Conservation (phyloP, 768 basidiomycete species). For the Podaxis carcinomalis region DNA sequence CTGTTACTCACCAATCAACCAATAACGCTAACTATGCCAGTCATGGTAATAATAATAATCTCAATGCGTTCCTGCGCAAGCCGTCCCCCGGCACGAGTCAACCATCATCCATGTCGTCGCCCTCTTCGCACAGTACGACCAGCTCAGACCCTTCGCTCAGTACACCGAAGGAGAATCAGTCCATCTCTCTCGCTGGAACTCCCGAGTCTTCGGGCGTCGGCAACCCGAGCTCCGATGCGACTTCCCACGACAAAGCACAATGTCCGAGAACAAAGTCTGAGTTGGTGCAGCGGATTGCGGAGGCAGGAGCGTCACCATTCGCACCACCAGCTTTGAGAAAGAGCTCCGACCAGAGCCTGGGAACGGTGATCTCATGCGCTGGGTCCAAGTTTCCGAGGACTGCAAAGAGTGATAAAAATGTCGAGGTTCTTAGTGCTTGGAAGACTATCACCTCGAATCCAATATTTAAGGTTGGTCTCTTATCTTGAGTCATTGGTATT, state of each 20-base stretch:
- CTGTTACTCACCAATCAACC: slow-evolving; percentile 45
- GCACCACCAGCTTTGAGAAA: slow-evolving; percentile 36
- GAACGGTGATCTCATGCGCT: slow-evolving; percentile 59
- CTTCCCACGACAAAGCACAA: slow-evolving; percentile 11
- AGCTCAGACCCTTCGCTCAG: slow-evolving; percentile 31
- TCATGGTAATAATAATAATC: background rate
- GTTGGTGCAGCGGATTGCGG: slow-evolving; percentile 43
- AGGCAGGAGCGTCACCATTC: slow-evolving; percentile 62
- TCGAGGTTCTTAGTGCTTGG: slow-evolving; percentile 81
- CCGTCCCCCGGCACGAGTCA: slow-evolving; percentile 18
- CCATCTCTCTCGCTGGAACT: slow-evolving; percentile 18
- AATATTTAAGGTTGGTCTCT: slow-evolving; percentile 58
- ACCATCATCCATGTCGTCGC: slow-evolving; percentile 36
- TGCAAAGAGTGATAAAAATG: slow-evolving; percentile 63
- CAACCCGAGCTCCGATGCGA: slow-evolving; percentile 16
- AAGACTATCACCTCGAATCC: slow-evolving; percentile 70
- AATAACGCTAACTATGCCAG: slow-evolving; percentile 16
- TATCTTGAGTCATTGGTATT: slow-evolving; percentile 4
- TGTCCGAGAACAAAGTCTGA: slow-evolving; percentile 22
- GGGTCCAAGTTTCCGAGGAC: slow-evolving; percentile 69
- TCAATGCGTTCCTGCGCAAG: slow-evolving; percentile 15
- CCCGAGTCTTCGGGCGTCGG: slow-evolving; percentile 17
- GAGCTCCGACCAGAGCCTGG: slow-evolving; percentile 38
- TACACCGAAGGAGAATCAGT: slow-evolving; percentile 23
- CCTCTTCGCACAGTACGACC: slow-evolving; percentile 26